Evolutionary conservation across 2,329 filamentous ascomycete genomes (phyloP).

Genomic region (Colletotrichum sp.): DNA sequence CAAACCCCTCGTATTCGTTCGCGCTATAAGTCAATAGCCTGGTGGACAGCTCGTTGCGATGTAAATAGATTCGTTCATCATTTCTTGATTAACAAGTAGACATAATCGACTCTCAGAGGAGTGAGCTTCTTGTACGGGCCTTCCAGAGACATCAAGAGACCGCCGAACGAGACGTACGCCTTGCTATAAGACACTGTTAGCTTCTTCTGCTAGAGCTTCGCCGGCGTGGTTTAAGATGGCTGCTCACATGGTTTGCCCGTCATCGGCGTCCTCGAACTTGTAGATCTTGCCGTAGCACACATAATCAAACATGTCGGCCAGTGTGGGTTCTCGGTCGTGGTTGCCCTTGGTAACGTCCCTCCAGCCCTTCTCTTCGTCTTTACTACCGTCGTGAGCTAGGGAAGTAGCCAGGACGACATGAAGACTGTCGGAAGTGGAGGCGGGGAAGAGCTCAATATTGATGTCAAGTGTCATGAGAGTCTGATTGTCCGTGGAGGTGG

Average conservation of each 20-base stretch:
- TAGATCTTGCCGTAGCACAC: constrained; percentile 91
- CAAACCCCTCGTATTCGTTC: not conserved
- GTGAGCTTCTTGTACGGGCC: constrained; percentile 97
- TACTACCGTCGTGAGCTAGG: constrained; percentile 83
- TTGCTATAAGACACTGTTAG: constrained; percentile 64
- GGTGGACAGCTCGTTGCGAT: not conserved
- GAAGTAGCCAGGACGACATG: constrained; percentile 85
- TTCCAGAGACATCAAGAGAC: constrained; percentile 86
- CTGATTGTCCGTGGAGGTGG: constrained; percentile 74
- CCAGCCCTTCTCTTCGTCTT: constrained; percentile 81
- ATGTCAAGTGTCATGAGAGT: constrained; percentile 87
- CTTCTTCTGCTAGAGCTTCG: not conserved
- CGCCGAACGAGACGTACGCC: constrained; percentile 93
- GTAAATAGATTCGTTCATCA: constrained; percentile 39
- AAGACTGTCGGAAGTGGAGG: constrained; percentile 74
- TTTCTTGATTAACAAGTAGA: constrained; percentile 95
- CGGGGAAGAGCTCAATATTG: constrained; percentile 90
- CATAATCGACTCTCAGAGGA: constrained; percentile 87
- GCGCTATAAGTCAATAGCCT: not conserved
- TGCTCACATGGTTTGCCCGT: constrained; percentile 85
- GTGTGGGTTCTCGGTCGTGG: constrained; percentile 58
- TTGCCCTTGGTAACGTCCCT: constrained; percentile 67
- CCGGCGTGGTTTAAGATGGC: not conserved
- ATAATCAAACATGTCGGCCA: constrained; percentile 85
- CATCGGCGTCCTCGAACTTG: constrained; percentile 80